Base-by-base conservation (phyloP, 2,329 filamentous ascomycete genomes). In the Sclerotiophoma versabilis region DNA sequence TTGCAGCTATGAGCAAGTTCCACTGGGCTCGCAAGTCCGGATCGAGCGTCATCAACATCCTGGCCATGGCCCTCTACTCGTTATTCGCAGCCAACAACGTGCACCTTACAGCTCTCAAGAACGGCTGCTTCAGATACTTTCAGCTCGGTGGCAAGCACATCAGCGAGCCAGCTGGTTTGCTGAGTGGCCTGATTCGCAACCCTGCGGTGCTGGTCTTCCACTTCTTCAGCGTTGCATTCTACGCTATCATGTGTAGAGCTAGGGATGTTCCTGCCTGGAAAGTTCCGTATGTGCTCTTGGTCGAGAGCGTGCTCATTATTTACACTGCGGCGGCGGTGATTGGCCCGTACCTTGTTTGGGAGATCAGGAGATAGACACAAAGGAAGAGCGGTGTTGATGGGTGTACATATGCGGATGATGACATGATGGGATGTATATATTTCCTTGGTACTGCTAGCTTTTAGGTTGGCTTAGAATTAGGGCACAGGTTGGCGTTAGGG, bases 81-180 rank as follows among this genome's bases (percentile, higher is more conserved):
- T 85, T 99, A 11, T 99, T 98, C 73, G 92, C 93, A 14, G 95
- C 93, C 45, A 82, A 96, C 72, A 83, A 65, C 55, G 10, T 54
- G 2, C 44, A 64, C 22, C 85, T 98, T 46, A 85, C 85, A 60
- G 87, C 90, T 49, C 86, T 99, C 38, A 92, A 96, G 78, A 84
- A 84, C 62, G 95, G 95, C 41, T 99, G 95, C 80, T 98, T 98
- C 80, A 81, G 83, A 25, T 99, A 99, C 77, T 99, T 99, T 80
- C 82, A 91, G 72, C 82, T 81, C 27, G 88, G 88, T 34, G 84
- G 87, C 41, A 86, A 87, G 57, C 86, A 87, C 75, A 84, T 92
- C 19, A 86, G 90, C 59, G 92, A 90, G 27, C 95, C 95, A 2
- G 87, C 89, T 38, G 90, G 90, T 25, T 80, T 99, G 55, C 81